Base-by-base conservation (phyloP, 768 basidiomycete species). In the Lactarius indigo region DNA sequence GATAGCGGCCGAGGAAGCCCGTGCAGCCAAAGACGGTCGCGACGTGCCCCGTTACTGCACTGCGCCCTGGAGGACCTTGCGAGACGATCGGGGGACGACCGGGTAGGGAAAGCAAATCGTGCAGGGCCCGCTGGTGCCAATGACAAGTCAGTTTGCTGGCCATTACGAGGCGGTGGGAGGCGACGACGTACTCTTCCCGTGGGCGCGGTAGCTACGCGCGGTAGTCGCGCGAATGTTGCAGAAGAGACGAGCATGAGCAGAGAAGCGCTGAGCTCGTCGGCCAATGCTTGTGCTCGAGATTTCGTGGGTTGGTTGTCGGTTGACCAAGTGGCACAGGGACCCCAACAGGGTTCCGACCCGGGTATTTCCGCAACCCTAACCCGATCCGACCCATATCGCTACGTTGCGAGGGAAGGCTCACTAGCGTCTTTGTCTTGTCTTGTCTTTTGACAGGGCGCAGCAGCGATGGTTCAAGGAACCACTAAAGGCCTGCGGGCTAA, bases 1-100 rank as follows among this genome's bases (percentile, higher is more conserved):
- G 81, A 78, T 98, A 98, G 74, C 95, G 82, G 55, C 96, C 97
- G 65, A 99, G 80, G 77, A 98, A 98, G 6, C 96, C 93, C 4
- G 96, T 97, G 75, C 89, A 91, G 28, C 97, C 97, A 82, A 99
- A 98, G 59, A 98, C 96, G 18, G 97, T 99, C 50, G 90, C 96
- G 42, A 89, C 85, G 78, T 96, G 95, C 3, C 96, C 97, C 50
- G 90, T 88, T 66, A 90, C 88, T 4, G 93, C 89, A 73, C 91
- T 92, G 74, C 94, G 92, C 68, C 90, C 95, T 61, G 89, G 87
- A 61, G 87, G 84, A 23, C 95, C 96, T 70, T 86, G 81, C 6
- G 87, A 84, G 72, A 96, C 81, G 70, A 92, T 80, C 44, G 92
- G 88, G 72, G 88, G 88, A 64, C 75, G 75, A 41, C 74, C 75